Evolutionary conservation across 2,329 filamentous ascomycete genomes (phyloP).

Genomic region (Fusarium musae): DNA sequence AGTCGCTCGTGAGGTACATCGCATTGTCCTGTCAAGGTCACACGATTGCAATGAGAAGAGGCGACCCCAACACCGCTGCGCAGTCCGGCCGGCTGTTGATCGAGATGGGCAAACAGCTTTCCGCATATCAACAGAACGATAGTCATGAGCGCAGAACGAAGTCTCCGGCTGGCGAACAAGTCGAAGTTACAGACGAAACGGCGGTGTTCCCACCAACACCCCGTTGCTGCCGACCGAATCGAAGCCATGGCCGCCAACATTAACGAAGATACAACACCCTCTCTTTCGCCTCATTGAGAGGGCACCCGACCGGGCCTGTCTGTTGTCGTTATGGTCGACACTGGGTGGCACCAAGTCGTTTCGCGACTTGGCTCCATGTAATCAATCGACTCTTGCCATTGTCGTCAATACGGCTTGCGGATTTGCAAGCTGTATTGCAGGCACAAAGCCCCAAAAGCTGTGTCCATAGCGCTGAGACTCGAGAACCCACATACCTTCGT

Average conservation of each 20-base stretch:
- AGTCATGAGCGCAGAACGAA: not conserved
- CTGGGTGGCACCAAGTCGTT: not conserved
- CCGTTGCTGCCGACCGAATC: not conserved
- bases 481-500: accelerated
- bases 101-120: not conserved
- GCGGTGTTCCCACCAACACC: not conserved
- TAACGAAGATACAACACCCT: not conserved
- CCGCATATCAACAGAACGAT: not conserved
- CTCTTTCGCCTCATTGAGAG: not conserved
- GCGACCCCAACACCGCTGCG: not conserved
- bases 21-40: not conserved
- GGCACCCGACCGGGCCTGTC: not conserved
- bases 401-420: not conserved
- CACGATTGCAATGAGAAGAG: not conserved
- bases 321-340: not conserved
- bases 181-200: not conserved
- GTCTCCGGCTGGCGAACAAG: not conserved
- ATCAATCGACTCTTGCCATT: not conserved
- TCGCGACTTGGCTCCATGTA: not conserved
- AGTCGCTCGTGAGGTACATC: not conserved
- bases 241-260: too few relatives aligned
- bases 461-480: accelerated
- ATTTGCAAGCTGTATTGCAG: not conserved
- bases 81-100: accelerated
- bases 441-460: accelerated